A percentile compares a stretch with the other conserved stretches of the same genome.
phyloP scores from a whole-genome alignment of 768 basidiomycete species.

The Rhodotorula babjevae region DNA sequence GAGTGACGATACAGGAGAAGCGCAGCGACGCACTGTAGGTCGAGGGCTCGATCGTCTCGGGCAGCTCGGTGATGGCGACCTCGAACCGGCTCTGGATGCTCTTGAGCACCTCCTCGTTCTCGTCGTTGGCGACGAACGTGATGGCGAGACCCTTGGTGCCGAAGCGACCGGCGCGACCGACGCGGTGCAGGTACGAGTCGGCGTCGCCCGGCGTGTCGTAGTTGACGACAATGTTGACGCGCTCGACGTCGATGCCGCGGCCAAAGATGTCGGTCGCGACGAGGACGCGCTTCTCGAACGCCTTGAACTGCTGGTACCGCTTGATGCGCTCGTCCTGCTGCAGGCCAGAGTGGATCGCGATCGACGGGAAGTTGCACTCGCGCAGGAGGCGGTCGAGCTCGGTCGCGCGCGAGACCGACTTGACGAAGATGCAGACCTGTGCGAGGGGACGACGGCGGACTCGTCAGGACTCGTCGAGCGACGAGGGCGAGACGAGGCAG shows the following conservation, averaged over 20 bases:
- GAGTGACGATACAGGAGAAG: no score
- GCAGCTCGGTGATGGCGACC: constrained; percentile 90
- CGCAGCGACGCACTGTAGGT: constrained; percentile 60
- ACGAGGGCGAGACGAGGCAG: neutral
- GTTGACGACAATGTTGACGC: constrained; percentile 96
- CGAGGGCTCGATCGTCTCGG: constrained; percentile 86
- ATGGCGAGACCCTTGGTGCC: constrained; percentile 99
- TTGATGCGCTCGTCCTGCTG: constrained; percentile 93
- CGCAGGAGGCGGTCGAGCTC: constrained; percentile 92
- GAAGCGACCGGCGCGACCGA: constrained; percentile 98
- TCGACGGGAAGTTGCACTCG: constrained; percentile 97
- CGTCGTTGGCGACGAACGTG: constrained; percentile 89
- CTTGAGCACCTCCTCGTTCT: constrained; percentile 87
- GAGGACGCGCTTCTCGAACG: constrained; percentile 97
- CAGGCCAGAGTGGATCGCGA: constrained; percentile 91
- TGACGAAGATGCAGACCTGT: constrained; percentile 98
- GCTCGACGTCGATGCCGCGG: constrained; percentile 98
- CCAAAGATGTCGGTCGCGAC: constrained; percentile 99
- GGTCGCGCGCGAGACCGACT: constrained; percentile 92
- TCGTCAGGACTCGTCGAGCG: neutral
- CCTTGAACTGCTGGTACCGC: constrained; percentile 96
- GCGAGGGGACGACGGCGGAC: no score
- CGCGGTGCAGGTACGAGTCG: constrained; percentile 96
- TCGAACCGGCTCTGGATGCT: constrained; percentile 95
- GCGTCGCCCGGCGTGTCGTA: constrained; percentile 97